Base-by-base conservation (phyloP, 345 rosid species). In the Eutrema yunnanense region DNA sequence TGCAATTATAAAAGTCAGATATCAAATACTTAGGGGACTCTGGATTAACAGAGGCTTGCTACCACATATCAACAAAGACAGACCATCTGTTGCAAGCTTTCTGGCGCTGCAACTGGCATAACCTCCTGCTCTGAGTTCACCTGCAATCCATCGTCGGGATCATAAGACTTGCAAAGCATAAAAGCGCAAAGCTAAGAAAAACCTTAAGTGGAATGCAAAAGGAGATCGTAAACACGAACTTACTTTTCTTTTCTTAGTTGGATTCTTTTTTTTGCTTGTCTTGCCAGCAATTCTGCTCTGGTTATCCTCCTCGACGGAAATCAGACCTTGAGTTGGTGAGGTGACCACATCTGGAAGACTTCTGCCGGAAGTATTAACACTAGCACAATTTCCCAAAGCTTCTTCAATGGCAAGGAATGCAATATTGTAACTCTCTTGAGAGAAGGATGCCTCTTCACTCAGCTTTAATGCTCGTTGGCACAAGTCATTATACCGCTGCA, bases 31-130 rank as follows among this genome's bases (percentile, higher is more conserved):
- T 26, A 29, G 6, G 10, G 8, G 49, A 14, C 19, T 42, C 40
- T 32, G 34, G 40, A 49, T 50, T 56, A 57, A 33, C 27, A 76
- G 53, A 64, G 55, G 16, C 40, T 66, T 32, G 41, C 44, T 40
- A 66, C 4, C 34, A 38, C 14, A 63, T 69, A 26, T 54, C 16
- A 55, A 55, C 60, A 38, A 27, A 57, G 52, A 74, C 90, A 66
- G 54, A 87, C 92, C 92, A 86, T 82, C 76, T 86, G 90, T 33
- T 83, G 92, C 84, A 82, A 74, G 81, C 82, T 79, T 59, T 87
- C 92, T 54, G 85, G 85, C 36, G 88, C 71, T 53, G 81, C 81
- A 70, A 82, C 80, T 26, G 83, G 61, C 65, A 82, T 73, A 33
- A 81, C 76, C 73, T 81, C 92, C 73, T 57, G 90, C 82, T 87